Evolutionary conservation across 2,329 filamentous ascomycete genomes (phyloP), one percentile per base, ranked within the genome.

Genomic region (Fusarium torreyae): DNA sequence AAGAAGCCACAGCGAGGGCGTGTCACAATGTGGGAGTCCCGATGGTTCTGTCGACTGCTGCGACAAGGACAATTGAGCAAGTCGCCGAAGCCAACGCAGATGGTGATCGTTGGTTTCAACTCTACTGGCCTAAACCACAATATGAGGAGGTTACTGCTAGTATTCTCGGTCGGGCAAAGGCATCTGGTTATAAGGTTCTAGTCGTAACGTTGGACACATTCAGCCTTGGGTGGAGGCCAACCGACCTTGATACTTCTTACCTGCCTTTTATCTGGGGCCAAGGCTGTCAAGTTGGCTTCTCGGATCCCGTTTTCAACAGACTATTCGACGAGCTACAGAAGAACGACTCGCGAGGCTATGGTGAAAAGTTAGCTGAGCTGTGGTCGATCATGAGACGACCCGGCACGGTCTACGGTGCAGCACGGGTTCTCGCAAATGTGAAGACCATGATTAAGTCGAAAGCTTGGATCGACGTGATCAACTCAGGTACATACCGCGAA

Each of bases 141-240:
- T 86, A 88, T 56, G 85, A 93, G 53, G 86, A 89, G 5, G 81
- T 93, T 56, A 93, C 91, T 0, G 80, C 85, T 0, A 91, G 87
- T 2, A 79, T 94, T 17, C 82, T 94, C 6, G 75, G 78, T 2
- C 84, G 91, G 1, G 92, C 91, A 1, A 88, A 88, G 73, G 81
- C 79, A 1, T 85, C 82, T 33, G 91, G 91, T 1, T 94, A 85
- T 78, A 84, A 83, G 34, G 89, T 89, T 1, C 82, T 94, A 0
- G 87, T 94, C 8, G 89, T 94, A 1, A 94, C 92, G 0, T 82
- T 93, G 0, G 92, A 94, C 77, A 93, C 91, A 0, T 92, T 88
- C 78, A 85, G 85, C 14, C 82, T 94, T 36, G 86, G 86, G 1
- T 94, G 91, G 91, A 83, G 92, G 38, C 91, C 91, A 0, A 83